These are phyloP conservation scores for Mucor lusitanicus DNA, from an alignment of 371 early-diverging fungal genomes.

Conservation along the genomic window DNA sequence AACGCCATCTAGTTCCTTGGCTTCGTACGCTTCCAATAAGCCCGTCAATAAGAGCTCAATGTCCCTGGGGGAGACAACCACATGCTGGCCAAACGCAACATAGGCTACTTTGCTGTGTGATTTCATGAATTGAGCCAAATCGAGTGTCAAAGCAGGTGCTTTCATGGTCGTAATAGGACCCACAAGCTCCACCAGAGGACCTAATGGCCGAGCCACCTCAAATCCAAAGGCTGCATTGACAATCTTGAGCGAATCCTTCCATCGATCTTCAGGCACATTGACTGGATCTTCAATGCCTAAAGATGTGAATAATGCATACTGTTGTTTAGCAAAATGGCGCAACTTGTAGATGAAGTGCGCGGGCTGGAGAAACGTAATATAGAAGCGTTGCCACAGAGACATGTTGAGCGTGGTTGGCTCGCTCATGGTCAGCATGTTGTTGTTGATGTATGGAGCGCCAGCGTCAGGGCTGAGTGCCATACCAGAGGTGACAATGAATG, in stretches of 20 bases:
- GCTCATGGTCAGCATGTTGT: not conserved
- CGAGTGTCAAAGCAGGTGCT: constrained; percentile 16
- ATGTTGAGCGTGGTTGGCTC: constrained; percentile 16
- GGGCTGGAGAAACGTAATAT: constrained; percentile 18
- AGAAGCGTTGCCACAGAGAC: constrained; percentile 18
- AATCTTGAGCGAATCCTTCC: constrained; percentile 20
- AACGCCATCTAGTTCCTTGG: constrained; percentile 24
- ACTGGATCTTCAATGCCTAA: not conserved
- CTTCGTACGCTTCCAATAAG: constrained; percentile 20
- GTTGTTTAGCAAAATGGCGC: not conserved
- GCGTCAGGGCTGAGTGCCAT: constrained; percentile 17
- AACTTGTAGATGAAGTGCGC: not conserved
- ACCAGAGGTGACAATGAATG: constrained; percentile 12
- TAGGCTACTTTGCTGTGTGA: constrained; percentile 25
- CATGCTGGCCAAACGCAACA: constrained; percentile 38
- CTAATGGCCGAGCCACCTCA: constrained; percentile 31
- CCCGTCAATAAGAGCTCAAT: constrained; percentile 19
- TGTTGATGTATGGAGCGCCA: constrained; percentile 28
- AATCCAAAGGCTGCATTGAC: constrained; percentile 30
- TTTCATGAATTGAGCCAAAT: not conserved
- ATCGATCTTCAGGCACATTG: not conserved
- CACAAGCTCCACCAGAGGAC: constrained; percentile 35
- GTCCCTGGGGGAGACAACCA: not conserved
- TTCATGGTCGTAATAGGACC: constrained; percentile 35
- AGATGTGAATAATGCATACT: not conserved